Evolutionary conservation across 176 grass and related monocot species (phyloP).

Genomic region (Hordeum vulgare): DNA sequence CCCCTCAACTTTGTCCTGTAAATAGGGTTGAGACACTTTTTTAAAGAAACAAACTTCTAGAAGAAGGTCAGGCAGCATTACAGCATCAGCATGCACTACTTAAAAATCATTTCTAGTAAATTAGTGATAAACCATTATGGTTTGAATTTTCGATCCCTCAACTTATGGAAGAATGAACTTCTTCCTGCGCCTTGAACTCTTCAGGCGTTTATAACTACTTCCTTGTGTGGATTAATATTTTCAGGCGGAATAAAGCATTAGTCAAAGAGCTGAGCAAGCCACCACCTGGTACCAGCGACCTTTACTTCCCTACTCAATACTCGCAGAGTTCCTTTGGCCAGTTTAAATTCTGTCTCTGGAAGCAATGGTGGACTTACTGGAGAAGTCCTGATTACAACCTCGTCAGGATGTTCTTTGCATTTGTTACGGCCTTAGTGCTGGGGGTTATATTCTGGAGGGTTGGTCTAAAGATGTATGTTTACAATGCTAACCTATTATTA

Average conservation of each 20-base stretch:
- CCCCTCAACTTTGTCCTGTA: not conserved
- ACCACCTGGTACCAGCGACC: constrained; percentile 52
- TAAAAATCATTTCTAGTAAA: not conserved
- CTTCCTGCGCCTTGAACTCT: constrained; percentile 13
- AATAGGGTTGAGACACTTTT: not conserved
- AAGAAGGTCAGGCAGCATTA: not conserved
- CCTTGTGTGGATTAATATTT: constrained; percentile 22
- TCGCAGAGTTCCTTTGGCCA: constrained; percentile 38
- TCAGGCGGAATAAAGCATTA: constrained; percentile 58
- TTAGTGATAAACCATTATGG: not conserved
- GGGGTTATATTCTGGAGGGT: constrained; percentile 79
- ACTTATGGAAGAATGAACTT: not conserved
- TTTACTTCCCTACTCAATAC: constrained; percentile 61
- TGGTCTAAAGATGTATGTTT: constrained; percentile 56
- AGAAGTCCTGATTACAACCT: constrained; percentile 76
- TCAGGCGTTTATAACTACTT: constrained; percentile 21
- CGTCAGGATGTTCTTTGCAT: constrained; percentile 52
- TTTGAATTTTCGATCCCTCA: not conserved
- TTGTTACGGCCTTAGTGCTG: constrained; percentile 51
- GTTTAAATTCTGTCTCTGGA: constrained; percentile 72
- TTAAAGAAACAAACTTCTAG: not conserved
- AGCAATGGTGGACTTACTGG: constrained; percentile 84
- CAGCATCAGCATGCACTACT: not conserved
- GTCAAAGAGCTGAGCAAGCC: constrained; percentile 61
- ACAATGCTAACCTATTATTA: not conserved